These are phyloP conservation scores for Papiliotrema laurentii DNA, from an alignment of 1,284 basidiomycete genomes.

Conservation along the genomic window DNA sequence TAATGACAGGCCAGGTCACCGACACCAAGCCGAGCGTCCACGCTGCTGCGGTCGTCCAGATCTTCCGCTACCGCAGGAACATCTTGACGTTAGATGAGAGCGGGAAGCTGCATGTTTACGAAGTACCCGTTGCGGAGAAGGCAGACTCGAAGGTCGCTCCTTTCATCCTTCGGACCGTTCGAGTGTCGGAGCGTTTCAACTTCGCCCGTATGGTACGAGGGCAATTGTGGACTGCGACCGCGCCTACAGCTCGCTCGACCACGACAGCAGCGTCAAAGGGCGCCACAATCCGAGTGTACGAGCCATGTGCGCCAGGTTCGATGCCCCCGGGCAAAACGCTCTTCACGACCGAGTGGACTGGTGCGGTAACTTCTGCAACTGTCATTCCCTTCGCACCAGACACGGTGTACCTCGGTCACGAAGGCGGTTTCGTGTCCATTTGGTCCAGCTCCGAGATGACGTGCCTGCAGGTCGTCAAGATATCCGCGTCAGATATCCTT, in stretches of 20 bases:
- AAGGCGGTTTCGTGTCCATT: slow-evolving; percentile 78
- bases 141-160: slow-evolving; percentile 18
- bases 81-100: slow-evolving; percentile 78
- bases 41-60: slow-evolving; percentile 60
- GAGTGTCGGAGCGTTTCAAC: slow-evolving; percentile 73
- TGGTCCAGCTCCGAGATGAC: slow-evolving; percentile 55
- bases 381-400: slow-evolving; percentile 65
- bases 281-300: slow-evolving; percentile 73
- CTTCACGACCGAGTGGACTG: slow-evolving; percentile 53
- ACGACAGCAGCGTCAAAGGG: slow-evolving; percentile 52
- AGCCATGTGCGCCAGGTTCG: slow-evolving; percentile 52
- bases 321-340: slow-evolving; percentile 51
- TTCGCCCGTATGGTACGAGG: slow-evolving; percentile 69
- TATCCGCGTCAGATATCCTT: slow-evolving; percentile 72
- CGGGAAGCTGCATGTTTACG: slow-evolving; percentile 74
- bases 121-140: slow-evolving; percentile 31
- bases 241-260: slow-evolving; percentile 42
- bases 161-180: slow-evolving; percentile 59
- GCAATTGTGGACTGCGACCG: slow-evolving; percentile 67
- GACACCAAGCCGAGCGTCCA: slow-evolving; percentile 62
- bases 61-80: slow-evolving; percentile 62
- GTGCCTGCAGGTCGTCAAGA: slow-evolving; percentile 54
- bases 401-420: slow-evolving; percentile 82
- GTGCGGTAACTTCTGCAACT: slow-evolving; percentile 75
- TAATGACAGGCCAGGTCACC: slow-evolving; percentile 57